These are phyloP conservation scores for Chalara sp. DNA, from an alignment of 2,329 filamentous ascomycete genomes.

Conservation along the genomic window DNA sequence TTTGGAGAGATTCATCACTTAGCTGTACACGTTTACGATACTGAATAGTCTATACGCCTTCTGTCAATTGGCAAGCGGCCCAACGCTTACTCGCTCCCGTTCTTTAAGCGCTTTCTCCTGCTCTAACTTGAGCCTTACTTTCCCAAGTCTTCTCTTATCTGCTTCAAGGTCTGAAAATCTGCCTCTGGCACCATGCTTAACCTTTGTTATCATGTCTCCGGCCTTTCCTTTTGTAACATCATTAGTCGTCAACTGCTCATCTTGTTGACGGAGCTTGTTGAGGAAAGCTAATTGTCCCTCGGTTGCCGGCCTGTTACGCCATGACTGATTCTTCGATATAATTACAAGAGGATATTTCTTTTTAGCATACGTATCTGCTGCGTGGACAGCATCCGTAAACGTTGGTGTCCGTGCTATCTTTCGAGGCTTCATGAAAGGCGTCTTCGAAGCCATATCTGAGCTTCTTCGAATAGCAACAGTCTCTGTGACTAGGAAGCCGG, in stretches of 20 bases:
- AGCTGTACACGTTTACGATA: slow-evolving; percentile 9
- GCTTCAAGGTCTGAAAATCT: slow-evolving; percentile 49
- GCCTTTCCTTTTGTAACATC: slow-evolving; percentile 74
- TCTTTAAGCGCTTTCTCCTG: slow-evolving; percentile 32
- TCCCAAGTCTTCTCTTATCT: slow-evolving; percentile 43
- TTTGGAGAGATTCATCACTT: not conserved
- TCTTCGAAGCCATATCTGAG: slow-evolving; percentile 32
- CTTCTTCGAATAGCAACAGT: slow-evolving; percentile 12
- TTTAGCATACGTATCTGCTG: slow-evolving; percentile 73
- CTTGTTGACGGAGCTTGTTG: slow-evolving; percentile 54
- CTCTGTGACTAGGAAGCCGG: slow-evolving; percentile 31
- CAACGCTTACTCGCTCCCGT: slow-evolving; percentile 49
- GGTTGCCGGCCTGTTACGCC: slow-evolving; percentile 63
- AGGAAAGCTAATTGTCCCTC: slow-evolving; percentile 61
- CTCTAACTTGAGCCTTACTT: slow-evolving; percentile 30
- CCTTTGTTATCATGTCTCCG: slow-evolving; percentile 84
- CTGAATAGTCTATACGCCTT: slow-evolving; percentile 5
- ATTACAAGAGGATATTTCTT: slow-evolving; percentile 60
- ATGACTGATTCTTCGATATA: slow-evolving; percentile 58
- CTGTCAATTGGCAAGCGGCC: slow-evolving; percentile 35
- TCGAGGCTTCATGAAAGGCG: slow-evolving; percentile 63
- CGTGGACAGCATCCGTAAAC: slow-evolving; percentile 72
- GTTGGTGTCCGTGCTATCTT: slow-evolving; percentile 58
- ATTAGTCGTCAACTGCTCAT: slow-evolving; percentile 44
- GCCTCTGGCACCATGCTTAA: slow-evolving; percentile 73